Conservation (phyloP, 495 filamentous ascomycete species). For the Parachaetomium inaequale region DNA sequence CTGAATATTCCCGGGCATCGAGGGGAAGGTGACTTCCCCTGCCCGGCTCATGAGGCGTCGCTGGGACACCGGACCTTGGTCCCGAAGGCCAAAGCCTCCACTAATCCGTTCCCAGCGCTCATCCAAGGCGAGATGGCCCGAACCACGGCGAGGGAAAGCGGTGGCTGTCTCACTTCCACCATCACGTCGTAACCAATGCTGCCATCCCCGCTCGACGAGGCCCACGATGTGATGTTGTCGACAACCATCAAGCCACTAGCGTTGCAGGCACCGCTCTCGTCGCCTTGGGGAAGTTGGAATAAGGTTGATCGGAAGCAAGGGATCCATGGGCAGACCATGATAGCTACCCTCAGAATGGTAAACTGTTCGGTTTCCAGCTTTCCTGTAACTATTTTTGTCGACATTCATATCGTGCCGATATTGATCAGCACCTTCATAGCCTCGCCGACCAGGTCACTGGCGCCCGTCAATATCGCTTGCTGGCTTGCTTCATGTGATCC, state of each 20-base stretch:
- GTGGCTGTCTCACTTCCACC: neutral
- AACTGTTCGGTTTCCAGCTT: neutral
- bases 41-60: neutral
- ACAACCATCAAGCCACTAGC: neutral
- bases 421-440: neutral
- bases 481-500: neutral
- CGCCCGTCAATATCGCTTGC: neutral
- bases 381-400: conserved; percentile 4
- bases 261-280: neutral
- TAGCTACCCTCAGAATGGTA: neutral
- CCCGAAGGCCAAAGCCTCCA: neutral
- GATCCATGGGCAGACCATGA: neutral
- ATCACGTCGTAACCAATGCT: conserved; percentile 16
- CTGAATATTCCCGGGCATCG: neutral
- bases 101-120: neutral
- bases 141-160: neutral
- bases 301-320: conserved; percentile 8
- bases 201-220: neutral
- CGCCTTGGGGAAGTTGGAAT: neutral
- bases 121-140: neutral
- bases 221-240: neutral
- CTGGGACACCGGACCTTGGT: neutral
- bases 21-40: neutral
- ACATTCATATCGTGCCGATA: conserved; percentile 4
- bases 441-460: neutral